Evolutionary conservation across 768 basidiomycete genomes (phyloP), one percentile per base, ranked within the genome.

Genomic region (Russula emetica): DNA sequence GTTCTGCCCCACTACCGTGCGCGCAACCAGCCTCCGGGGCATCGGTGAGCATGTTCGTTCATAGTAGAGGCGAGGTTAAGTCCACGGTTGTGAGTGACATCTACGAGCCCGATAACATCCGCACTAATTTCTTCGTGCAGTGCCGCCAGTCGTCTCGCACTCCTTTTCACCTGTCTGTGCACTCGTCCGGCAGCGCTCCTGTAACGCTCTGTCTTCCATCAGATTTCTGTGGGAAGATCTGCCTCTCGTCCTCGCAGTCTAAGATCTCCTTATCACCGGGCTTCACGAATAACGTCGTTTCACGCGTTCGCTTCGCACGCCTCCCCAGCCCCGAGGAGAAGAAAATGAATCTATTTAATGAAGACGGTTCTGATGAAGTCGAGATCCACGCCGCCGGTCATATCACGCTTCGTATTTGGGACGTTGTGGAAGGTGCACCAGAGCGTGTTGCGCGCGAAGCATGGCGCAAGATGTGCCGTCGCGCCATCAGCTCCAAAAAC

Each of bases 1-100:
- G 80, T 83, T 26, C 77, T 92, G 52, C 90, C 90, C 1, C 90
- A 91, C 70, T 90, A 90, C 70, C 88, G 90, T 47, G 88, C 90
- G 13, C 82, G 83, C 42, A 77, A 83, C 67, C 88, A 91, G 69
- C 89, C 90, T 0, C 72, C 87, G 32, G 81, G 85, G 45, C 85
- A 90, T 73, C 85, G 86, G 45, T 91, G 77, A 80, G 81, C 71
- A 86, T 91, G 84, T 83, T 83, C 71, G 72, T 90, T 62, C 79
- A 79, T 50, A 80, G 78, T 63, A 71, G 75, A 4, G 77, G 77
- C 18, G 79, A 84, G 7, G 79, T 88, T 58, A 89, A 86, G 73
- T 76, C 88, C 47, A 88, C 85, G 84, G 78, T 92, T 44, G 90
- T 92, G 68, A 70, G 89, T 85, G 36, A 18, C 32, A 32, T 14